Base-by-base conservation (phyloP, 1,284 basidiomycete species). In the Rhodotorula sp. region DNA sequence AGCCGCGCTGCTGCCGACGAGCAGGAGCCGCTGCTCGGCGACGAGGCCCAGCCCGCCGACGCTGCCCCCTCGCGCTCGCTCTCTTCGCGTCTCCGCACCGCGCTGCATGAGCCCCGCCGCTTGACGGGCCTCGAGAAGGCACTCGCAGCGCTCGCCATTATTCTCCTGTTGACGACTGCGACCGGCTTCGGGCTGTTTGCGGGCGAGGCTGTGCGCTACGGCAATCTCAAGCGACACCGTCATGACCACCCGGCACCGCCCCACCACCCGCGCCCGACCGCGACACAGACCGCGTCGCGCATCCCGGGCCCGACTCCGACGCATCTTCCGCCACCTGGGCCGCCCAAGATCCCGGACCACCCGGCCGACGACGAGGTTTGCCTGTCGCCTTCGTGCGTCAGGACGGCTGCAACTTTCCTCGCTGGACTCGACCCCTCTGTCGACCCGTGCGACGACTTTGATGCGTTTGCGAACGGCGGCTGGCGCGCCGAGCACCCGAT, bases 401-500 rank as follows among this genome's bases (percentile, higher is more conserved):
- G 89, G 58, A 86, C 95, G 19, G 89, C 96, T 7, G 90, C 92
- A 4, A 87, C 88, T 1, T 90, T 99, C 70, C 84, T 98, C 42
- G 87, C 88, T 41, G 88, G 88, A 4, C 83, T 99, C 60, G 94
- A 54, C 25, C 53, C 53, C 13, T 54, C 27, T 27, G 53, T 54
- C 53, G 92, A 98, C 81, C 96, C 96, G 0, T 99, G 96, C 82
- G 91, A 97, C 77, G 90, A 95, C 82, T 98, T 98, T 81, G 97
- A 96, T 81, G 87, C 90, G 74, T 99, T 90, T 82, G 88, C 72
- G 72, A 80, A 83, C 77, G 91, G 91, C 34, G 92, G 92, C 41
- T 97, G 93, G 93, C 84, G 90, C 42, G 86, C 86, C 62, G 82
- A 84, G 0, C 88, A 95, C 80, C 90, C 91, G 41, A 86, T 97